Evolutionary conservation across 345 rosid species (phyloP), one percentile per base, ranked within the genome.

Genomic region (Microthlaspi erraticum): DNA sequence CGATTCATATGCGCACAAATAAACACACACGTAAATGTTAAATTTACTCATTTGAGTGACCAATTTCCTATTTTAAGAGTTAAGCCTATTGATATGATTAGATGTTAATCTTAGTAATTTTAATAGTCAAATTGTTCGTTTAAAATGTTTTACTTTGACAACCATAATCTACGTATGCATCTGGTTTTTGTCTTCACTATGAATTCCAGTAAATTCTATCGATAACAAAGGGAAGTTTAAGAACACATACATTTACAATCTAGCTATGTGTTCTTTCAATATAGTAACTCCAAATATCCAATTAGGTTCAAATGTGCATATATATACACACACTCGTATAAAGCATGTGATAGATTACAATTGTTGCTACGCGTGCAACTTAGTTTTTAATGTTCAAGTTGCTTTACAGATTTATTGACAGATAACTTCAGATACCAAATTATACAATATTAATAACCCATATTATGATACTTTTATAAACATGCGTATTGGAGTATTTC

Each of bases 341-440:
- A 38, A 57, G 36, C 65, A 58, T 57, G 57, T 68, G 73, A 36
- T 26, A 26, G 31, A 37, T 70, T 41, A 32, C 41, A 31, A 60
- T 18, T 71, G 75, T 71, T 71, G 75, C 68, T 60, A 71, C 52
- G 52, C 75, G 75, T 71, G 61, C 68, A 60, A 60, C 60, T 60
- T 51, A 51, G 53, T 61, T 60, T 59, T 29, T 7, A 29, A 50
- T 39, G 53, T 71, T 18, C 75, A 71, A 39, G 60, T 60, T 69
- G 75, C 45, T 60, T 41, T 41, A 60, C 53, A 23, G 33, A 60
- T 60, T 50, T 41, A 31, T 70, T 39, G 74, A 50, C 36, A 59
- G 44, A 60, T 46, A 60, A 50, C 12, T 39, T 50, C 44, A 57
- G 43, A 59, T 49, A 59, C 29, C 5, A 18, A 38, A 8, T n/a